These are phyloP conservation scores for Colletotrichum trifolii DNA, from an alignment of 2,329 filamentous ascomycete genomes.

Conservation along the genomic window DNA sequence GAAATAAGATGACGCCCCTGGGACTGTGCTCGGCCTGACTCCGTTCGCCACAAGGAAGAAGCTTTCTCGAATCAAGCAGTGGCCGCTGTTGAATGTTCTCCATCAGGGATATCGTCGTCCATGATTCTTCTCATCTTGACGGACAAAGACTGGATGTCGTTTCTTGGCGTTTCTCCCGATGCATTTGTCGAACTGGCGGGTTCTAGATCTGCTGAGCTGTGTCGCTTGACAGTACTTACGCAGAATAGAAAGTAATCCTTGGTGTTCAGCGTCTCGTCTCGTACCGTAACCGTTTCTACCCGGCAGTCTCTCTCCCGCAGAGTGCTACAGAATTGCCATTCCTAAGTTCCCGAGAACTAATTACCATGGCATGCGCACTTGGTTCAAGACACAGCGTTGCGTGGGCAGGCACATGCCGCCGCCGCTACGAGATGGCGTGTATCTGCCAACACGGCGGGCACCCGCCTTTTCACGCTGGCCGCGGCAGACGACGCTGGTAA, in stretches of 20 bases:
- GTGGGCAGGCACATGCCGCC: background rate
- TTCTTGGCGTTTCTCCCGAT: constrained; percentile 22
- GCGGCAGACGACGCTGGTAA: constrained; percentile 25
- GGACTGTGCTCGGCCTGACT: constrained; percentile 18
- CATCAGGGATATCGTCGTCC: background rate
- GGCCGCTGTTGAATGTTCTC: constrained; percentile 1
- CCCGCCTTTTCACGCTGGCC: constrained; percentile 8
- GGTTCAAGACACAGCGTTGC: no score
- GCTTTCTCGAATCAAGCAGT: background rate
- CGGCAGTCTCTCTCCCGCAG: no score
- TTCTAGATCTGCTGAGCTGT: constrained; percentile 7
- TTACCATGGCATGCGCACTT: no score
- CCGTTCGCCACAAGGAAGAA: constrained; percentile 9
- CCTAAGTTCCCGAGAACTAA: no score
- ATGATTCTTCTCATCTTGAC: background rate
- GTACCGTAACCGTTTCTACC: no score
- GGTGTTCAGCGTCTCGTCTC: no score
- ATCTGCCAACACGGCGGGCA: background rate
- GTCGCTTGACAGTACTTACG: background rate
- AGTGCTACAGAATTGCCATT: background rate
- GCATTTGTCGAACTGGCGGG: constrained; percentile 25
- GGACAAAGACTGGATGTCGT: constrained; percentile 13
- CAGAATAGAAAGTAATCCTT: no score
- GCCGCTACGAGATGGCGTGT: background rate
- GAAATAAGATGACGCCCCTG: constrained; percentile 1